Conservation (phyloP, 768 basidiomycete genomes). For the Leucosporidium creatinivorum region DNA sequence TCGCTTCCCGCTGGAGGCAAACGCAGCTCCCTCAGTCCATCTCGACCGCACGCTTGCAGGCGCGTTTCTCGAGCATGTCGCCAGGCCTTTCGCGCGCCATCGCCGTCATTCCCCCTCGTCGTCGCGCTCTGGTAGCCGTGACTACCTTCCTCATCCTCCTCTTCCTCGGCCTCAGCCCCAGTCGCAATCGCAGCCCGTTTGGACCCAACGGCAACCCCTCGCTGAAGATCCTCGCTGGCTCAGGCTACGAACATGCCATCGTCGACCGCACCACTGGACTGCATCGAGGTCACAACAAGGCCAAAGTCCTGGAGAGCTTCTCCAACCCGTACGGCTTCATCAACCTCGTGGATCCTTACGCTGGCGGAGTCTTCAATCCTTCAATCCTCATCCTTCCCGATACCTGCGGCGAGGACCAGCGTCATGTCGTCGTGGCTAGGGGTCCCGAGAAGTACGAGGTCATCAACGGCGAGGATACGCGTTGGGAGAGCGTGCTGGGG, state of each 20-base stretch:
- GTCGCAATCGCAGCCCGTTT: background rate
- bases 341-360: constrained; percentile 13
- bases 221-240: background rate
- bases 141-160: constrained; percentile 7
- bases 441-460: constrained; percentile 21
- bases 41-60: background rate
- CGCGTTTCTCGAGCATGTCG: background rate
- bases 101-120: background rate
- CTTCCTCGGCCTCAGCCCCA: constrained; percentile 10
- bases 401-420: background rate
- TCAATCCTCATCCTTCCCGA: constrained; percentile 8
- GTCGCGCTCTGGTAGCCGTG: background rate
- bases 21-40: background rate
- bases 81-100: background rate
- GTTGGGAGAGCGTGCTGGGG: constrained; percentile 16
- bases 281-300: constrained; percentile 1
- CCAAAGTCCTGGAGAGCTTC: constrained; percentile 15
- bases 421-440: constrained; percentile 13
- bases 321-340: constrained; percentile 20
- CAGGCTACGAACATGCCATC: background rate
- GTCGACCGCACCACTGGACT: background rate
- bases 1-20: background rate
- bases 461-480: constrained; percentile 13
- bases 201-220: background rate
- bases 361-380: constrained; percentile 15